A percentile compares a stretch with the other conserved stretches of the same genome.
phyloP scores from a whole-genome alignment of 2,329 filamentous ascomycete genomes.

The Hymenoscyphus infarciens region DNA sequence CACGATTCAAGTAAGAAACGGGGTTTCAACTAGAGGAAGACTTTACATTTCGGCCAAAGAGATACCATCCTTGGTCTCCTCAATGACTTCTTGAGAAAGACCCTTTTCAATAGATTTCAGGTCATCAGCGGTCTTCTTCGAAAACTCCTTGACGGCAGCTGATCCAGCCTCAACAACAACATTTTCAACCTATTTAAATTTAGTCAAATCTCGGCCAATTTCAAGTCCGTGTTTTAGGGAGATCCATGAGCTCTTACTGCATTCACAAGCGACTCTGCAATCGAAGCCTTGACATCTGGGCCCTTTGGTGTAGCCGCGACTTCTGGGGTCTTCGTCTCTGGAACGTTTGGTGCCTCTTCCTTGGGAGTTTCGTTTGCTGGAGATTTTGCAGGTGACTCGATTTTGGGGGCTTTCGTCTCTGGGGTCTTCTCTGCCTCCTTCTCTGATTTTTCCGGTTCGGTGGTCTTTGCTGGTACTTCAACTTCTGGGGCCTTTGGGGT shows the following conservation, averaged over 20 bases:
- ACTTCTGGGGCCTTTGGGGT: background rate
- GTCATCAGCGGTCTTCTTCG: constrained; percentile 16
- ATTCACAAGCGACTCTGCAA: constrained; percentile 3
- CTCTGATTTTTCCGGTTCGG: no score
- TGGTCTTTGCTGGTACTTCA: background rate
- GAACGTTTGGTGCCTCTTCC: background rate
- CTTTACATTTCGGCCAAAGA: constrained; percentile 15
- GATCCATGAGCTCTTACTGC: background rate
- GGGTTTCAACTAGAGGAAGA: no score
- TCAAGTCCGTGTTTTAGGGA: background rate
- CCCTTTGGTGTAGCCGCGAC: background rate
- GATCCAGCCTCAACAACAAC: constrained; percentile 10
- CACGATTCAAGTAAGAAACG: no score
- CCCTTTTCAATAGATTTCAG: constrained; percentile 20
- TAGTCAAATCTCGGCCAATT: background rate
- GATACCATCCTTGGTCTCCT: constrained; percentile 16
- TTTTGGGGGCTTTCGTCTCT: background rate
- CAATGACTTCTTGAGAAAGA: constrained; percentile 20
- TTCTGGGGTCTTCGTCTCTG: background rate
- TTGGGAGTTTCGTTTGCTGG: background rate
- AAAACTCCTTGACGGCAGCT: constrained; percentile 8
- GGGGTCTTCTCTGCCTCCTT: no score
- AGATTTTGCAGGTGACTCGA: background rate
- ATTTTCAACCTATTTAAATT: constrained; percentile 9
- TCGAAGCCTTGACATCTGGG: background rate